Evolutionary conservation across 257 asterid genomes (phyloP).

Genomic region (Ballota nigra): DNA sequence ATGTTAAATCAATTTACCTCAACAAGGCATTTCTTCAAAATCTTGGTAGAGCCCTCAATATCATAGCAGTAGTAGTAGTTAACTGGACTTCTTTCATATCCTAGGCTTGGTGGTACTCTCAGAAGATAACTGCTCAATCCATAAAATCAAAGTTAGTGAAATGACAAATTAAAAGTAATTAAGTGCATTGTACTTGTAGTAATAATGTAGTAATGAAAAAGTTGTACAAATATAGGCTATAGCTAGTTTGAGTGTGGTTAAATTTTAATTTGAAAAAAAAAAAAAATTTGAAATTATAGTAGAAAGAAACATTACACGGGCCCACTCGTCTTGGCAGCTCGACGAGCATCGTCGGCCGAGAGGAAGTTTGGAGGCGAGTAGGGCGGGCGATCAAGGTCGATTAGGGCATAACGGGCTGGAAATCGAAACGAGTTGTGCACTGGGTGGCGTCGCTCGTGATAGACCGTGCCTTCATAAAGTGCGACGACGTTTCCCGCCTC

Average conservation of each 20-base stretch:
- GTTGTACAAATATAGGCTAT: background rate
- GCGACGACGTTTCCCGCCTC: constrained; percentile 21
- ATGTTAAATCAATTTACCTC: constrained; percentile 39
- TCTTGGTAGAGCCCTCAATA: constrained; percentile 36
- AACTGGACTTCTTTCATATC: constrained; percentile 68
- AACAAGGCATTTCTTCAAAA: constrained; percentile 59
- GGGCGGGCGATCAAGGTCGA: constrained; percentile 50
- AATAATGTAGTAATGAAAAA: background rate
- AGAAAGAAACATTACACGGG: constrained; percentile 42
- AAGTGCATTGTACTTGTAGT: background rate
- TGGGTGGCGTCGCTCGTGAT: constrained; percentile 57
- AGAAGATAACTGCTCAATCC: constrained; percentile 41
- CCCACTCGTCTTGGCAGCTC: constrained; percentile 47
- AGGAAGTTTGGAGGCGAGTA: constrained; percentile 40
- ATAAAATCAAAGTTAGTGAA: background rate
- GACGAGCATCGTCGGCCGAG: constrained; percentile 46
- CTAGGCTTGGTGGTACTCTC: constrained; percentile 71
- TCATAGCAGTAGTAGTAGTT: constrained; percentile 64
- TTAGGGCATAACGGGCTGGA: constrained; percentile 50
- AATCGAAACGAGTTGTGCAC: constrained; percentile 49
- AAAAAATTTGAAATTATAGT: background rate
- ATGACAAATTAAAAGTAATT: background rate
- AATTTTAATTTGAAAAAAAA: no score
- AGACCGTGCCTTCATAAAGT: constrained; percentile 54
- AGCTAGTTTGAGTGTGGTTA: background rate